Percentiles rank a stretch among this genome's conserved stretches.
phyloP scores from a whole-genome alignment of 2,329 filamentous ascomycete species.

The Zymoseptoria tritici region DNA sequence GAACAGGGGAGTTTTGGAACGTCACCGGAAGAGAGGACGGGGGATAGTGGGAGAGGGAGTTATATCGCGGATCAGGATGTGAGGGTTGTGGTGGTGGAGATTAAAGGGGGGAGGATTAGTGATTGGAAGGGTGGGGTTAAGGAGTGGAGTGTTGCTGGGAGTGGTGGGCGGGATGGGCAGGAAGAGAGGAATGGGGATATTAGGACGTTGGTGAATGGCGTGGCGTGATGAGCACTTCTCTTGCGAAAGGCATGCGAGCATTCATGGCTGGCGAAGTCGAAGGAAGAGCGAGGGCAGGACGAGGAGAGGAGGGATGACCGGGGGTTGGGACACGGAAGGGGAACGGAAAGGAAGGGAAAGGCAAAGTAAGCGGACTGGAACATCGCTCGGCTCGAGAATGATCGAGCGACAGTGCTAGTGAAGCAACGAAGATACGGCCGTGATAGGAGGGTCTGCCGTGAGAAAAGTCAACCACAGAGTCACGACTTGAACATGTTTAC shows the following conservation, averaged over 20 bases:
- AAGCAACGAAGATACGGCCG: neutral
- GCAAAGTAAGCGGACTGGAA: neutral
- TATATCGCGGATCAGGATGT: constrained; percentile 79
- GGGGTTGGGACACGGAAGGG: too few relatives aligned
- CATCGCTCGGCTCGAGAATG: neutral
- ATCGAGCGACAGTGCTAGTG: neutral
- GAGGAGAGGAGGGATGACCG: too few relatives aligned
- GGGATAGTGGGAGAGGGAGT: constrained; percentile 47
- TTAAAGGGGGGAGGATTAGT: constrained; percentile 77
- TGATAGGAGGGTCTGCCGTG: neutral
- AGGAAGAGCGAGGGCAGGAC: too few relatives aligned
- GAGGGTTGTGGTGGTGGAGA: constrained; percentile 75
- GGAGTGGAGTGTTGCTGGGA: constrained; percentile 52
- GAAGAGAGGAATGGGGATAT: neutral
- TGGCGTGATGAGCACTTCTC: neutral
- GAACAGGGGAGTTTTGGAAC: constrained; percentile 19
- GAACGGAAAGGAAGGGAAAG: too few relatives aligned
- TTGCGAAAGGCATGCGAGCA: too few relatives aligned
- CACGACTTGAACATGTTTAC: too few relatives aligned
- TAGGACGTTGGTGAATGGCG: constrained; percentile 6
- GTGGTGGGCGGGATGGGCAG: neutral
- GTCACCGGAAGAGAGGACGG: constrained; percentile 2
- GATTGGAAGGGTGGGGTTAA: constrained; percentile 93
- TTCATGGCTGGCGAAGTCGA: too few relatives aligned
- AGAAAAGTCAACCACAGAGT: too few relatives aligned